phyloP scores from a whole-genome alignment of 208 protist species.

The Trypanosoma platydactyli region DNA sequence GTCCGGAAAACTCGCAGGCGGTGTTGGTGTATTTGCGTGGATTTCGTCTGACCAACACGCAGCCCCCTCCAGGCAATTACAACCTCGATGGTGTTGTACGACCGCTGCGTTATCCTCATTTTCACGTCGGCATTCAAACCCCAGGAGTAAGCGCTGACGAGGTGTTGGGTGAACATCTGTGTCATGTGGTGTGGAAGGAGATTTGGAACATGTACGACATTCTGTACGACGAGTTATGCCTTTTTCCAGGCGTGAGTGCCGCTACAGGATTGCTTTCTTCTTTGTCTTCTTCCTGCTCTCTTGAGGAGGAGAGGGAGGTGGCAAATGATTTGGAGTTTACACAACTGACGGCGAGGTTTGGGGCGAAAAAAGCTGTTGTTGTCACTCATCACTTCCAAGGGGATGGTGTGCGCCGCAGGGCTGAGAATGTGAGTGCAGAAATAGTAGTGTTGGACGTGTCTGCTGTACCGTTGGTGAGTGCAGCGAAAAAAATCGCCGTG shows the following conservation, averaged over 20 bases:
- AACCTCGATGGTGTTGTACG: constrained; percentile 1
- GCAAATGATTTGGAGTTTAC: constrained; percentile 23
- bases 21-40: constrained; percentile 69
- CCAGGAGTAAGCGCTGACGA: constrained; percentile 9
- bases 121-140: constrained; percentile 57
- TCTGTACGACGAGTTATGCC: constrained; percentile 70
- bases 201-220: constrained; percentile 89
- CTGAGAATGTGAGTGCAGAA: neutral
- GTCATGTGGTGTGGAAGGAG: constrained; percentile 70
- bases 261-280: constrained; percentile 7
- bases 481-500: constrained; percentile 36
- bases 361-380: constrained; percentile 43
- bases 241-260: constrained; percentile 37
- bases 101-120: constrained; percentile 52
- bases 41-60: constrained; percentile 65
- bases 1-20: constrained; percentile 86
- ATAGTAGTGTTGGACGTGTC: constrained; percentile 66
- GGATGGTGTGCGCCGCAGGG: constrained; percentile 2
- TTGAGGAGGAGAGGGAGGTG: neutral
- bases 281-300: constrained; percentile 2
- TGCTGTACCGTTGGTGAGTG: constrained; percentile 30
- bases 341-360: constrained; percentile 28
- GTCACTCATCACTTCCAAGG: constrained; percentile 58
- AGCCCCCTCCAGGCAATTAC: constrained; percentile 27
- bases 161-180: constrained; percentile 1